phyloP scores from a whole-genome alignment of 768 basidiomycete species.

The Boletus sp. region DNA sequence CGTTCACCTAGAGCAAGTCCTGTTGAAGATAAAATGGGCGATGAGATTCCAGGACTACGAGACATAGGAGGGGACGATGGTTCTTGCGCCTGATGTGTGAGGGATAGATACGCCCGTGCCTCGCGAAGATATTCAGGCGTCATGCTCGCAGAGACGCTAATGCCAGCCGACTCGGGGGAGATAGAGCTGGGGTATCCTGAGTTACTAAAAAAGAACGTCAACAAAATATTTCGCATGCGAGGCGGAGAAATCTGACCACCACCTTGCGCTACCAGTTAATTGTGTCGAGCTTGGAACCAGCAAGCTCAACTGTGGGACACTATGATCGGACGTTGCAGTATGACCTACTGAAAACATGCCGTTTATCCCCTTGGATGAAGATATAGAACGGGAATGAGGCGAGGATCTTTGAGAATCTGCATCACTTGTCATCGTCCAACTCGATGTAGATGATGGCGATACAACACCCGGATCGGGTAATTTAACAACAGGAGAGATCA shows the following conservation, averaged over 20 bases:
- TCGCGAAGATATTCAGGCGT: slow-evolving; percentile 34
- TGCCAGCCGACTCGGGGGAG: slow-evolving; percentile 34
- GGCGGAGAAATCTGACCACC: not conserved
- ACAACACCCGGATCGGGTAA: slow-evolving; percentile 24
- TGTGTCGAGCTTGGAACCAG: slow-evolving; percentile 23
- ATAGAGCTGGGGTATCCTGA: slow-evolving; percentile 31
- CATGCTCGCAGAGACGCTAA: slow-evolving; percentile 29
- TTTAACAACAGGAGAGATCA: slow-evolving; percentile 30
- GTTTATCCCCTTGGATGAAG: slow-evolving; percentile 12
- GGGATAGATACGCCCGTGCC: slow-evolving; percentile 32
- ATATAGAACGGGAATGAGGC: slow-evolving; percentile 3
- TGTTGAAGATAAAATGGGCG: slow-evolving; percentile 31
- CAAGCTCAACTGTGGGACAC: slow-evolving; percentile 29
- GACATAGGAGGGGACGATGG: slow-evolving; percentile 8
- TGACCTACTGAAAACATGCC: slow-evolving; percentile 6
- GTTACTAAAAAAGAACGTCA: slow-evolving; percentile 16
- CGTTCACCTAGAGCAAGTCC: slow-evolving; percentile 28
- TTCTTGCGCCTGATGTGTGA: slow-evolving; percentile 24
- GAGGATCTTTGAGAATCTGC: slow-evolving; percentile 17
- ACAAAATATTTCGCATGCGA: not conserved
- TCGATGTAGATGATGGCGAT: slow-evolving; percentile 26
- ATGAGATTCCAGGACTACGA: slow-evolving; percentile 24
- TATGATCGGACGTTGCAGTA: slow-evolving; percentile 6
- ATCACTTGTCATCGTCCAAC: slow-evolving; percentile 31
- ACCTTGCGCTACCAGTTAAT: slow-evolving; percentile 15